These are phyloP conservation scores for Wallacemonas rigidus DNA, from an alignment of 208 protist genomes.

Conservation along the genomic window DNA sequence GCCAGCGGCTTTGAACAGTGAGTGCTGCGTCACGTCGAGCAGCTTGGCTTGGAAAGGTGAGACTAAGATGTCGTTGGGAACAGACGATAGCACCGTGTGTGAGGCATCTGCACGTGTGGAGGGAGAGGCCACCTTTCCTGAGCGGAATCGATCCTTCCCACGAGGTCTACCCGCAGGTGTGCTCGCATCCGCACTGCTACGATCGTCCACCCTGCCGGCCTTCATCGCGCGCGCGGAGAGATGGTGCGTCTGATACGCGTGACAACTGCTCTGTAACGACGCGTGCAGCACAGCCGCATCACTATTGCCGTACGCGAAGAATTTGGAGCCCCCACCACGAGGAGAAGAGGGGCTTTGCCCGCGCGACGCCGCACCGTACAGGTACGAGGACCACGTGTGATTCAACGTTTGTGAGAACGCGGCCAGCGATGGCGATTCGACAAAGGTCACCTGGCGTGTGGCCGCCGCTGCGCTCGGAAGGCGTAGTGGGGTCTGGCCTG, in stretches of 20 bases:
- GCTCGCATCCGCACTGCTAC: neutral
- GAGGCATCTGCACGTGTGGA: neutral
- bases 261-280: constrained; percentile 36
- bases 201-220: neutral
- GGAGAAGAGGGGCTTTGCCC: neutral
- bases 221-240: neutral
- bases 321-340: constrained; percentile 21
- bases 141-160: neutral
- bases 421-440: constrained; percentile 23
- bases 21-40: constrained; percentile 61
- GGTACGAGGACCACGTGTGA: constrained; percentile 33
- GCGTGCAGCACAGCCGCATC: constrained; percentile 52
- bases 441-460: no score
- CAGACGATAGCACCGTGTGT: neutral
- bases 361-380: neutral
- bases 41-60: constrained; percentile 54
- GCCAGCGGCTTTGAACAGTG: constrained; percentile 60
- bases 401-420: constrained; percentile 36
- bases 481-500: neutral
- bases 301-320: constrained; percentile 63
- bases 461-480: neutral
- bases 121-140: neutral
- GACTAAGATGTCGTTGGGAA: constrained; percentile 24
- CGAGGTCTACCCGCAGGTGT: neutral
- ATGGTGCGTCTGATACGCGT: neutral